A percentile compares a stretch with the other conserved stretches of the same genome.
phyloP scores from a whole-genome alignment of 2,329 filamentous ascomycete species.

The Aspergillus pseudoviridinutans region DNA sequence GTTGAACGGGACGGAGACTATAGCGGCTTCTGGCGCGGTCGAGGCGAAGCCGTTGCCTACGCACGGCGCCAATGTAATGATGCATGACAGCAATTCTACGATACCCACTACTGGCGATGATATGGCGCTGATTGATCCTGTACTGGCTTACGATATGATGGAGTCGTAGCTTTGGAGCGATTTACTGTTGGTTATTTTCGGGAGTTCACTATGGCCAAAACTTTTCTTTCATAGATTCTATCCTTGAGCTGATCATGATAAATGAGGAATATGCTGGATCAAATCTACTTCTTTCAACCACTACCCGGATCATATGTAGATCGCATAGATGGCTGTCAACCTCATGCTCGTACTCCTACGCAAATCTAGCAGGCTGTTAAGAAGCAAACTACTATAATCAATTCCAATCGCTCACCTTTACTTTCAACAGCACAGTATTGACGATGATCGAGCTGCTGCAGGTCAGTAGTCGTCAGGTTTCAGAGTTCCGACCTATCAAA shows the following conservation, averaged over 20 bases:
- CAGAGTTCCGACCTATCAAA: background rate
- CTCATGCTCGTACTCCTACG: background rate
- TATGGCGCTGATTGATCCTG: slow-evolving; percentile 34
- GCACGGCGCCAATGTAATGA: slow-evolving; percentile 21
- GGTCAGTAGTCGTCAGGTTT: background rate
- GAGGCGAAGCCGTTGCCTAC: background rate
- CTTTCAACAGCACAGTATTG: background rate
- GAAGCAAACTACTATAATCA: background rate
- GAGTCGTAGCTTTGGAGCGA: slow-evolving; percentile 11
- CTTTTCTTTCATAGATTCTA: background rate
- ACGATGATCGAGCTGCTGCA: background rate
- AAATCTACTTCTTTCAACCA: background rate
- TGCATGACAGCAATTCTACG: slow-evolving; percentile 24
- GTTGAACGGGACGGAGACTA: background rate
- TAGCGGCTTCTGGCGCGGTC: background rate
- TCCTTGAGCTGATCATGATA: background rate
- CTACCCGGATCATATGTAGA: background rate
- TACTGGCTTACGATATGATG: slow-evolving; percentile 28
- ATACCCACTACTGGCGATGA: slow-evolving; percentile 28
- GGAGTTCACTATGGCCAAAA: background rate
- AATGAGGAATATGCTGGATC: background rate
- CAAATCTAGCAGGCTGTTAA: background rate
- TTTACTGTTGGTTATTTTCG: background rate
- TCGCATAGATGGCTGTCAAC: background rate
- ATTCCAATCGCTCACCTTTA: too few relatives aligned